Base-by-base conservation (phyloP, 139 green algal genomes). In the Mychonastes homosphaera region DNA sequence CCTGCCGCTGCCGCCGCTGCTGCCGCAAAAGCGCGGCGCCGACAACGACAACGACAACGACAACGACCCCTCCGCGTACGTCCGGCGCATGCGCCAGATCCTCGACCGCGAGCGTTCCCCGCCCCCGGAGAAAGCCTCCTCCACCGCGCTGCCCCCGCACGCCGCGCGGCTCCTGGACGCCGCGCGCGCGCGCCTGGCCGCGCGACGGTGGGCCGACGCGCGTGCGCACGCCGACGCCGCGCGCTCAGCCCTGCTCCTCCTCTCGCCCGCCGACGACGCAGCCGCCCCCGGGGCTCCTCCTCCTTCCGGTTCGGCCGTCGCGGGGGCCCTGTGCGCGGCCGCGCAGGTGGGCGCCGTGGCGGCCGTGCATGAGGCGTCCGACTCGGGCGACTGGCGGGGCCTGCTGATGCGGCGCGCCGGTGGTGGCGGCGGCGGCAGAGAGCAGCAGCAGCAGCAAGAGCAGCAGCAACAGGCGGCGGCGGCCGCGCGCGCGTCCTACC, bases 401-500 rank as follows among this genome's bases (percentile, higher is more conserved):
- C 40, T 41, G 41, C 16, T 63, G 6, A 40, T 53, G 55, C 32
- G 52, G 32, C 7, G 32, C 18, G 15, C 4, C 18, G 19, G 16
- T 12, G 1, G 19, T 24, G 26, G 35, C 53, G 46, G 53, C 53
- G 34, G 28, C 32, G 28, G 50, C 50, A 56, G 50, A 40, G 52
- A 6, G 55, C 16, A 21, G 56, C 56, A 16, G 28, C 43, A 34
- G 29, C 26, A 24, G 43, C n/a, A 24, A 19, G 6, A 40, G 41
- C 56, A 16, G 28, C 43, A 34, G 29, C 26, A 24, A 30, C n/a
- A 24, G 18, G 6, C 35, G 41, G 41, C 28, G 19, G 44, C 18
- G 4, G 44, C 51, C 24, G 40, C 49, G 3, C 13, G 44, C 9
- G 36, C 65, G 18, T 52, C 57, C 33, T 77, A 58, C 55, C 39